Base-by-base conservation (phyloP, 2,329 filamentous ascomycete genomes). In the Immersiporthe knoxdaviesiana region DNA sequence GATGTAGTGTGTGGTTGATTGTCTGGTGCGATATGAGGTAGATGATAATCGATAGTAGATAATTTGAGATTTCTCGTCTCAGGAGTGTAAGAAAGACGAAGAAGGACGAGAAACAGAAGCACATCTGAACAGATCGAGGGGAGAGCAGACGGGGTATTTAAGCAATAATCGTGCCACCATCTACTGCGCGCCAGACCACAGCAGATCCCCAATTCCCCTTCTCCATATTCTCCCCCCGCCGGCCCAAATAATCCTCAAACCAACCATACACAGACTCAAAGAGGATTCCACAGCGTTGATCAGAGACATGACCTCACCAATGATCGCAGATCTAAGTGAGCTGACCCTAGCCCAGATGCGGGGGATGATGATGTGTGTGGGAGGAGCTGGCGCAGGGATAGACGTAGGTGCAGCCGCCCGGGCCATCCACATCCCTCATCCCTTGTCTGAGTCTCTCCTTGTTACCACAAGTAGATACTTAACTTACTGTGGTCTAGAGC, bases 281-380 rank as follows among this genome's bases (percentile, higher is more conserved):
- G 16, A 59, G 37, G 56, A 27, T 32, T 32, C n/a, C 41, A 63
- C 39, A 47, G 24, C 39, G 39, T 63, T 50, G 61, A 35, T 63
- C 61, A 41, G 41, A 41, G 44, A 47, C 27, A 47, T 63, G 61
- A 63, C 61, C 61, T 63, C 61, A 63, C 61, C 61, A 63, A 63
- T 63, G 37, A 35, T n/a, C 1, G 39, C 41, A 50, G 27, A 24
- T 32, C 27, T 21, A 47, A 39, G 18, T 24, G 24, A 62, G 35
- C 35, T 62, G 37, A 44, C 32, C 59, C 61, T 47, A 63, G 39
- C 61, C 61, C 39, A 30, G 18, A 63, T 63, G 61, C 61, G 61
- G 61, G 56, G 41, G 61, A 63, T 63, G 61, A 63, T 41, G 61
- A 47, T n/a, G 39, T n/a, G n/a, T n/a, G 32, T 50, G 16, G 61